Percentiles rank a stretch among this genome's conserved stretches.
These are phyloP conservation scores for Lathyrus aphaca DNA, from an alignment of 306 rosid genomes.

Conservation along the genomic window DNA sequence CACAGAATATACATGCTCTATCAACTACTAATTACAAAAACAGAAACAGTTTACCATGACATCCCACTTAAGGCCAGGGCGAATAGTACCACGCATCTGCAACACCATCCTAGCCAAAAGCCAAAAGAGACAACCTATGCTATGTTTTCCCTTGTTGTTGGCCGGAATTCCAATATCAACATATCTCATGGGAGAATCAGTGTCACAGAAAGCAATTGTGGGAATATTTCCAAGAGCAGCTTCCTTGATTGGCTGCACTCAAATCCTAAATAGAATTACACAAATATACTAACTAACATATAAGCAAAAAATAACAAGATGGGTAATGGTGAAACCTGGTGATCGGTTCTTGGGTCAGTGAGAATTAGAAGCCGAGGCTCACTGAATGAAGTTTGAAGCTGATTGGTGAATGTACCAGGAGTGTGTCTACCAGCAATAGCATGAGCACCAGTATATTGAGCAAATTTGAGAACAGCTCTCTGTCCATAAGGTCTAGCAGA, in stretches of 20 bases:
- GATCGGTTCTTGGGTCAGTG: conserved; percentile 94
- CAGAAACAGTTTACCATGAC: conserved; percentile 61
- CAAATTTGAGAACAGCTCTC: conserved; percentile 81
- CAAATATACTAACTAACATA: not conserved
- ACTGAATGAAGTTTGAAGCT: conserved; percentile 78
- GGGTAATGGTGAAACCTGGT: conserved; percentile 56
- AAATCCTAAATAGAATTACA: not conserved
- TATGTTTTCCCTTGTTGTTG: conserved; percentile 89
- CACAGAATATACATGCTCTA: not conserved
- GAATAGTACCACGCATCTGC: conserved; percentile 82
- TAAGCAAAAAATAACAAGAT: not conserved
- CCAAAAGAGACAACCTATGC: conserved; percentile 95
- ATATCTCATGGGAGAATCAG: conserved; percentile 83
- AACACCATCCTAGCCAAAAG: conserved; percentile 88
- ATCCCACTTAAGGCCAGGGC: conserved; percentile 81
- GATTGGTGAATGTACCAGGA: conserved; percentile 91
- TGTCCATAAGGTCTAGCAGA: conserved; percentile 88
- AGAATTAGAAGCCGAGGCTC: conserved; percentile 93
- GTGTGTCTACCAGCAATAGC: conserved; percentile 91
- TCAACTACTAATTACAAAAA: not conserved
- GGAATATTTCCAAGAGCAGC: conserved; percentile 92
- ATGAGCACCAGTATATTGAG: conserved; percentile 79
- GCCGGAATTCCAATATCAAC: conserved; percentile 98
- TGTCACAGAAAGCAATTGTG: conserved; percentile 89
- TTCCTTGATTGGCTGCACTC: conserved; percentile 85